Evolutionary conservation across 257 asterid species (phyloP).

Genomic region (Penstemon eatonii): DNA sequence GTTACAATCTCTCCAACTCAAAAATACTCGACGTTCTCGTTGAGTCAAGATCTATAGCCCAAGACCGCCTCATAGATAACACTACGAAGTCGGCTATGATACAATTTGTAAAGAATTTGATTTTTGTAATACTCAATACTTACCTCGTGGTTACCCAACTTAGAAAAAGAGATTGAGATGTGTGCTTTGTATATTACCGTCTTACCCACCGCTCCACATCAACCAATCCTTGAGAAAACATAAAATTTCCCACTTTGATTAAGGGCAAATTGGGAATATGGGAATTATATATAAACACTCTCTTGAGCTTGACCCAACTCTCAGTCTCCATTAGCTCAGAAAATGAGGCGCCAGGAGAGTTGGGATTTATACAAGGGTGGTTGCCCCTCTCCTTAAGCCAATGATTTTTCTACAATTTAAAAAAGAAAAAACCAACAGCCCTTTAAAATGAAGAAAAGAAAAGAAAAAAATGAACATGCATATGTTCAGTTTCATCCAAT

Average conservation of each 20-base stretch:
- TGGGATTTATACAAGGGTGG: slow-evolving; percentile 20
- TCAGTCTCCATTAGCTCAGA: slow-evolving; percentile 21
- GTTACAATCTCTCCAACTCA: too few species aligned
- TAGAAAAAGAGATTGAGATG: not conserved
- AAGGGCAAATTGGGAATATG: slow-evolving; percentile 20
- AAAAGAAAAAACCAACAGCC: slow-evolving; percentile 26
- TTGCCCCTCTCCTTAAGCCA: slow-evolving; percentile 16
- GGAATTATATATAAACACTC: not conserved
- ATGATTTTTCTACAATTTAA: slow-evolving; percentile 4
- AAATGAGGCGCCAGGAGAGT: slow-evolving; percentile 27
- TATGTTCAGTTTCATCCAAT: not conserved
- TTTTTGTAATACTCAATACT: too few species aligned
- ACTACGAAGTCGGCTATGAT: too few species aligned
- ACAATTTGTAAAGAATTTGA: too few species aligned
- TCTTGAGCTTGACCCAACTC: not conserved
- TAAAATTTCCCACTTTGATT: not conserved
- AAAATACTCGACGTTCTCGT: too few species aligned
- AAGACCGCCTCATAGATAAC: too few species aligned
- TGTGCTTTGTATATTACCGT: not conserved
- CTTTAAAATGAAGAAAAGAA: not conserved
- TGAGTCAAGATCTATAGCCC: too few species aligned
- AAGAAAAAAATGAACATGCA: not conserved
- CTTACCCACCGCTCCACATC: not conserved
- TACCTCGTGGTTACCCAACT: not conserved
- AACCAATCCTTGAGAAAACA: not conserved